Percentiles rank a stretch among this genome's conserved stretches.
phyloP scores from a whole-genome alignment of 2,329 filamentous ascomycete genomes.

The Aspergillus versicolor region DNA sequence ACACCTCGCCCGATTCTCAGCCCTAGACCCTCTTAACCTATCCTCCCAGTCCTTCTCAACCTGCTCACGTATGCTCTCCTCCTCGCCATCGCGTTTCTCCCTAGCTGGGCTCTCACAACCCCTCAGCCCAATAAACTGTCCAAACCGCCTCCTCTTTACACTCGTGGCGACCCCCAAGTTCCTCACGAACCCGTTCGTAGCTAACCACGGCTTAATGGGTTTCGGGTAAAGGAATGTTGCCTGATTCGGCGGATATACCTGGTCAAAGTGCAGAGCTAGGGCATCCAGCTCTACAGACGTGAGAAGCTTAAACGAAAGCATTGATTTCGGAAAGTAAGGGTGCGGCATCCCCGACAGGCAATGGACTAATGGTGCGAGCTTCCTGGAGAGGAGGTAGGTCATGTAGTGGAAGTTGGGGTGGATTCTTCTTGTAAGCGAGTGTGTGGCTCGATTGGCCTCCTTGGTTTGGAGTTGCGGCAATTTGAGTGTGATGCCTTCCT shows the following conservation, averaged over 20 bases:
- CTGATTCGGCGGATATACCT: constrained; percentile 35
- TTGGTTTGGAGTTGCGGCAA: too few relatives aligned
- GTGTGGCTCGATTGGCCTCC: background rate
- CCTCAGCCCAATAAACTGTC: constrained; percentile 43
- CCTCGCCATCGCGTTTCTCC: background rate
- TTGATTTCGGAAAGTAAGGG: constrained; percentile 37
- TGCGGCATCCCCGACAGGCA: constrained; percentile 36
- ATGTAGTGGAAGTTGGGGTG: background rate
- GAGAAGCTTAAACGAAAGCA: constrained; percentile 44
- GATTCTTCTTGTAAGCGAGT: background rate
- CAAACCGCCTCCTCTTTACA: constrained; percentile 42
- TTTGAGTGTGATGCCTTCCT: background rate
- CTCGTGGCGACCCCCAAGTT: constrained; percentile 29
- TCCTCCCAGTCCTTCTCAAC: constrained; percentile 11
- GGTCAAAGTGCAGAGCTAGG: constrained; percentile 45
- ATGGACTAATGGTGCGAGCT: constrained; percentile 38
- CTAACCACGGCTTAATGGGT: constrained; percentile 31
- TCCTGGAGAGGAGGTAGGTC: constrained; percentile 30
- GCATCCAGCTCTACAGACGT: constrained; percentile 40
- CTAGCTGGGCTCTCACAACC: constrained; percentile 34
- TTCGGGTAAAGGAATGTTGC: constrained; percentile 38
- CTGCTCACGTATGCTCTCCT: background rate
- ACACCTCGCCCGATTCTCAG: background rate
- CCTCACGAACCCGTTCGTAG: constrained; percentile 8
- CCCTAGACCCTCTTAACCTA: background rate